Base-by-base conservation (phyloP, 371 early-diverging fungal genomes). In the Haplosporangium sp. region DNA sequence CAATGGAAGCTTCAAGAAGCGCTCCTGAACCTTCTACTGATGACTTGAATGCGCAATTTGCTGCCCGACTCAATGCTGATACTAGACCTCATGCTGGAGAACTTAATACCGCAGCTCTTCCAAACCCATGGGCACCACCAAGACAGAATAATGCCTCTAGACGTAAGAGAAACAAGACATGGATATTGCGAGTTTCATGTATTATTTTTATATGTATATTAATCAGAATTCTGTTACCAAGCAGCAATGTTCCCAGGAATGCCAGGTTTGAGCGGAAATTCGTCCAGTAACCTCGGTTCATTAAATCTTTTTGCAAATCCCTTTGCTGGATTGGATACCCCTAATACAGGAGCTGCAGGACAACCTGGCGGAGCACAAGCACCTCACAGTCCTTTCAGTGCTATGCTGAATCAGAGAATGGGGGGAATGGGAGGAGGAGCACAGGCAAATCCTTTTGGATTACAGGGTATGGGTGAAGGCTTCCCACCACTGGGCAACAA, bases 81-180 rank as follows among this genome's bases (percentile, higher is more conserved):
- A 88, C 86, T 64, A 72, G 86, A 27, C 74, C 71, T 7, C 44
- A 74, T 78, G 89, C 88, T 60, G 88, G 90, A 66, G 82, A 85
- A 45, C 79, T 94, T 59, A 95, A 95, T 73, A 92, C 88, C 44
- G 86, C 90, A 60, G 92, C 96, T n/a, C 86, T 96, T 48, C 95
- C 96, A 4, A 96, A 96, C 74, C 96, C 96, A 2, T 96, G 96
- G 96, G 91, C 91, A 19, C 85, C 71, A 19, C 72, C 72, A 50
- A 70, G 71, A 55, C 71, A 67, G 42, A 67, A 38, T 42, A 69
- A 56, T 34, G 35, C 77, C 11, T 10, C 71, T 7, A 37, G 77
- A 59, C 15, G 78, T 77, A 77, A 3, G 69, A 61, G 27, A 44
- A 4, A 4, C 4, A 15, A 10, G 3, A 59, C 56, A 56, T 37